Base-by-base conservation (phyloP, 441 rosid species). In the Pelargonium cotyledonis region DNA sequence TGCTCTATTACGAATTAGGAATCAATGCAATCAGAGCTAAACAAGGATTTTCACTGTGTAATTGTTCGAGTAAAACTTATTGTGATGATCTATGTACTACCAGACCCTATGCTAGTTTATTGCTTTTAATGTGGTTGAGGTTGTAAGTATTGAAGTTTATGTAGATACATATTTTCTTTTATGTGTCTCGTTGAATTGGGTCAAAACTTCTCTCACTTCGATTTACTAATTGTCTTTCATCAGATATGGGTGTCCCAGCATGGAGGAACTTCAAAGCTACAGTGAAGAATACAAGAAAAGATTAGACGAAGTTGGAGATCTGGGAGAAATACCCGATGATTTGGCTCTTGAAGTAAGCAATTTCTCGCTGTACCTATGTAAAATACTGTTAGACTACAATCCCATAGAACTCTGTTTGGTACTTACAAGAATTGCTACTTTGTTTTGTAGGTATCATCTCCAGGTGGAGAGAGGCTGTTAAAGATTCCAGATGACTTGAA, bases 391-490 rank as follows among this genome's bases (percentile, higher is more conserved):
- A 5, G 3, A 51, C n/a, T 51, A 0, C 58, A 51, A 51, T 51
- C 16, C n/a, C 58, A 31, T 51, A 11, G 18, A 18, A 3, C 29
- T 23, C 16, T 61, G 43, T 53, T n/a, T 44, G 9, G 12, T 12
- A 35, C 1, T 55, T 14, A 38, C 65, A 64, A 8, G 47, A 0
- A 8, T 23, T 0, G 18, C 2, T 15, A 16, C 77, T 57, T 38
- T 73, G 47, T 51, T 64, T 71, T 63, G 58, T 74, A 94, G 98
- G 95, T 94, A 60, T 91, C 99, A 51, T 83, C 96, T 76, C 97
- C 94, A n/a, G 95, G 99, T 58, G 91, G 94, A 63, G 94, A 91
- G 77, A 88, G 99, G 78, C 76, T 91, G 66, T 73, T 91, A 18
- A 86, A 79, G 80, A 85, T 94, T 31, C 94, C 94, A 0, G 86